Base-by-base conservation (phyloP, 306 rosid species). In the Inga oerstediana region DNA sequence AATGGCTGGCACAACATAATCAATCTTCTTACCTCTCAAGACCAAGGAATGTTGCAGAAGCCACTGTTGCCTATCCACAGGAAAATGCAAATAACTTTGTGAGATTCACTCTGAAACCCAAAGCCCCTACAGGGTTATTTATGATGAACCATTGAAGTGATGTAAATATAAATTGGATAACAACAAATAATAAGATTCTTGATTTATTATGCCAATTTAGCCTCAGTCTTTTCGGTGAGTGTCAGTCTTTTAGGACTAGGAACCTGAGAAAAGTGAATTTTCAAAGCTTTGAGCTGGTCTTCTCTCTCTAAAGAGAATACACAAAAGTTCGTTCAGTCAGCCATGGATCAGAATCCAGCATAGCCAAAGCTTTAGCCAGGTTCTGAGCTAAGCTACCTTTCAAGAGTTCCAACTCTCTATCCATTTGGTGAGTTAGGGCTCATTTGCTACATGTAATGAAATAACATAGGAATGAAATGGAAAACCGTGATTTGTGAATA, bases 21-120 rank as follows among this genome's bases (percentile, higher is more conserved):
- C 41, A 59, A 51, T 44, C 51, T 52, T 61, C 65, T 79, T 84
- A 93, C 99, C 97, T 92, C 82, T 96, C 94, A 51, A 90, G 91
- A 80, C 97, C 99, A 87, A 96, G 83, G 69, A 88, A 80, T 82
- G 93, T 89, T 56, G 99, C 98, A 82, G 92, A 78, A 80, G 99
- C 94, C 82, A 93, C 93, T 78, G 92, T 87, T 64, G 97, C 93
- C 99, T 93, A 85, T 80, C 79, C 85, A 86, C 49, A 71, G 34
- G 61, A 84, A 88, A 45, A 86, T 72, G 48, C 34, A 84, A 83
- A 81, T 78, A 89, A 81, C 62, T n/a, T 72, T 43, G 46, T 85
- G 80, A 84, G 83, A 75, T 78, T 41, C 61, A 74, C 15, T 52
- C 20, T 64, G 77, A 85, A 88, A 76, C 5, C 54, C 81, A 58